phyloP scores from a whole-genome alignment of 169 alveolate genomes.

The Neospora caninum region DNA sequence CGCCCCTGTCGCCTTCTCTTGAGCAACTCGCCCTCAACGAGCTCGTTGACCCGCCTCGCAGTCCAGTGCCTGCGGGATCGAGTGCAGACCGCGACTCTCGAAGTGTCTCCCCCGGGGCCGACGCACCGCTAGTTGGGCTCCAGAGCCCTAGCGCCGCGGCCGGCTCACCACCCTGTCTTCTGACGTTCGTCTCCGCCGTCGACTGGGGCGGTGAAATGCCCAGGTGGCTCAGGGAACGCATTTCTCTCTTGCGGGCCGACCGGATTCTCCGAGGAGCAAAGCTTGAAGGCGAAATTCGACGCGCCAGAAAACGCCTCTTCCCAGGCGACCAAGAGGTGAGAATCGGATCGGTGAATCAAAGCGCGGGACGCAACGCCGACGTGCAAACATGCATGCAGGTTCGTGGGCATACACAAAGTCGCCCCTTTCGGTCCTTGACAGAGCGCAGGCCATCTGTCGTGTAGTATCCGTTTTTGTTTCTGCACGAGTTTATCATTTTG shows the following conservation, averaged over 20 bases:
- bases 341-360: too few species aligned
- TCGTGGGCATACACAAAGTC: too few species aligned
- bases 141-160: not conserved
- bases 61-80: not conserved
- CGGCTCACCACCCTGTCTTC: not conserved
- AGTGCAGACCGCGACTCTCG: not conserved
- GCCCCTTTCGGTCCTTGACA: too few species aligned
- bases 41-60: not conserved
- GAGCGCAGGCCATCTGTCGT: too few species aligned
- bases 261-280: not conserved
- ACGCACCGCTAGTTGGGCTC: not conserved
- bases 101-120: not conserved
- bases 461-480: too few species aligned
- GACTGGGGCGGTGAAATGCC: conserved; percentile 46
- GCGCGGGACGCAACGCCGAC: too few species aligned
- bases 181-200: conserved; percentile 33
- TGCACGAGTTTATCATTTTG: too few species aligned
- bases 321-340: not conserved
- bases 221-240: conserved; percentile 17
- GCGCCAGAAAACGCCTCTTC: not conserved
- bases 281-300: conserved; percentile 2
- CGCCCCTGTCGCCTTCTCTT: conserved; percentile 19
- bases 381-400: too few species aligned
- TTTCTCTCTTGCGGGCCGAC: not conserved
- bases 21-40: not conserved